A percentile compares a stretch with the other conserved stretches of the same genome.
Conservation (phyloP, 108 stramenopile genomes). For the Craspedostauros australis region DNA sequence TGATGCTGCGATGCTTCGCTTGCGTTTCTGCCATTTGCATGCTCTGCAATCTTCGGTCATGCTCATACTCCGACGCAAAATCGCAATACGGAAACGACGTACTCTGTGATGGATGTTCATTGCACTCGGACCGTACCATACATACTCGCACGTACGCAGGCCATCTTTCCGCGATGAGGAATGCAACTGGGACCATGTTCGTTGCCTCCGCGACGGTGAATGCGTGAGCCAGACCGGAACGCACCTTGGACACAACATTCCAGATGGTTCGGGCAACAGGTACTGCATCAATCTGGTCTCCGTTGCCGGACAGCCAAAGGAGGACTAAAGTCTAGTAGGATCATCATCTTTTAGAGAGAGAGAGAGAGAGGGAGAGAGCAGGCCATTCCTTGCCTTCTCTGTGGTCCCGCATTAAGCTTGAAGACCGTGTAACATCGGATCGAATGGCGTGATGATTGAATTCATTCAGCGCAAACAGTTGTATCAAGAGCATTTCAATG, state of each 20-base stretch:
- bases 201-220: constrained; percentile 78
- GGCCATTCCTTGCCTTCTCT: too few relatives aligned
- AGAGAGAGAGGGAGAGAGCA: too few relatives aligned
- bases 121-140: neutral
- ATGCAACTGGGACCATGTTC: constrained; percentile 83
- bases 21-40: too few relatives aligned
- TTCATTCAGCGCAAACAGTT: too few relatives aligned
- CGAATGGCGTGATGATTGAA: too few relatives aligned
- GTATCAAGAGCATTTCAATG: too few relatives aligned
- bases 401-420: too few relatives aligned
- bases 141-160: constrained; percentile 58
- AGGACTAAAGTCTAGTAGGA: too few relatives aligned
- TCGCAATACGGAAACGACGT: neutral
- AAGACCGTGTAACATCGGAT: too few relatives aligned
- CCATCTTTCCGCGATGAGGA: constrained; percentile 86
- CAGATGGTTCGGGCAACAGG: constrained; percentile 65
- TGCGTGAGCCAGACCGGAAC: constrained; percentile 82
- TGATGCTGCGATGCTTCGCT: too few relatives aligned
- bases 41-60: neutral
- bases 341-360: too few relatives aligned
- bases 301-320: constrained; percentile 77
- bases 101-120: neutral
- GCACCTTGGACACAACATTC: constrained; percentile 76
- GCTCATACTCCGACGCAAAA: too few relatives aligned
- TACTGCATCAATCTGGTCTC: constrained; percentile 92